phyloP scores from a whole-genome alignment of 148 eudicot species.

The Drosera capensis region DNA sequence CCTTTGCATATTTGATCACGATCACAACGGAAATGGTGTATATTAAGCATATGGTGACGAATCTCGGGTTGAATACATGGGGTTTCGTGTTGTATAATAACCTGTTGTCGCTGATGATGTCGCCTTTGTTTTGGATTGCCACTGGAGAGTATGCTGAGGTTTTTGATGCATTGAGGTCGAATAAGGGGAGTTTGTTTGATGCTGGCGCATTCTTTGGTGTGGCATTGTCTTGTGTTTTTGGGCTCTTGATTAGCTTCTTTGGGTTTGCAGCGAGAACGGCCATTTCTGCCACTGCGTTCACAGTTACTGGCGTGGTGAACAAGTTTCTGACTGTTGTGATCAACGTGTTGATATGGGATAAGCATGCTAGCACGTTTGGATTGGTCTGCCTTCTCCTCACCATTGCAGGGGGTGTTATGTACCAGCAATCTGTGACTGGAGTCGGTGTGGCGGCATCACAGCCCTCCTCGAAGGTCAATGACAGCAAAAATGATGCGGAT shows the following conservation, averaged over 20 bases:
- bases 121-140: conserved; percentile 67
- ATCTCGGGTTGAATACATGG: conserved; percentile 93
- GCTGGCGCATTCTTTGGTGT: conserved; percentile 59
- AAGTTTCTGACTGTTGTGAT: conserved; percentile 85
- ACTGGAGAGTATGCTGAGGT: conserved; percentile 89
- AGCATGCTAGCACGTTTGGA: conserved; percentile 84
- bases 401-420: conserved; percentile 72
- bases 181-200: conserved; percentile 36
- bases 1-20: conserved; percentile 72
- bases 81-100: conserved; percentile 89
- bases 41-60: conserved; percentile 95
- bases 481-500: conserved; percentile 22
- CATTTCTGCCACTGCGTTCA: conserved; percentile 86
- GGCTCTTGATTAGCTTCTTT: conserved; percentile 82
- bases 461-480: conserved; percentile 29
- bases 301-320: conserved; percentile 95
- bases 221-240: conserved; percentile 80
- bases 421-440: conserved; percentile 86
- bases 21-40: conserved; percentile 95
- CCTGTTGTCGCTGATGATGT: conserved; percentile 81
- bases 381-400: conserved; percentile 76
- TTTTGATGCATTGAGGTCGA: conserved; percentile 29
- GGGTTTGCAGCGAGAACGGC: conserved; percentile 94
- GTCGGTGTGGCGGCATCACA: conserved; percentile 22
- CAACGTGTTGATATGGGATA: conserved; percentile 93